Percentiles rank a stretch among this genome's conserved stretches.
Evolutionary conservation across 805 yeast species (phyloP).

Genomic region (Saccharomycopsis babjevae): DNA sequence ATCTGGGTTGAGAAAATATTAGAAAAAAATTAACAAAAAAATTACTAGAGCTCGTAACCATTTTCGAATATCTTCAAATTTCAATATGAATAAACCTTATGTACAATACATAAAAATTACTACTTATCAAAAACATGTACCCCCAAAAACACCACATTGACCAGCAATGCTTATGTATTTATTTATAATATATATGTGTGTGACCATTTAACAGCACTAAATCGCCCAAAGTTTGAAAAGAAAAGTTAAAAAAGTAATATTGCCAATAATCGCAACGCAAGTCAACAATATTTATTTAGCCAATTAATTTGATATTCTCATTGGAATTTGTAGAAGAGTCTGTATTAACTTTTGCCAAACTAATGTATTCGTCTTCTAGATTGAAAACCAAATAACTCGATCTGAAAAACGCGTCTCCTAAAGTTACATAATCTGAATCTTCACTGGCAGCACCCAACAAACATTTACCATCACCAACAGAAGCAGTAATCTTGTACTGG

Average conservation of each 20-base stretch:
- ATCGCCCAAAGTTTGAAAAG: background rate
- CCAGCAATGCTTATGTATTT: background rate
- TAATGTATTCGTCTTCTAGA: conserved; percentile 33
- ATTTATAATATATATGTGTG: background rate
- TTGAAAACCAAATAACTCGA: conserved; percentile 47
- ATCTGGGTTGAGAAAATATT: background rate
- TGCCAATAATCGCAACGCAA: background rate
- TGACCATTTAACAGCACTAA: background rate
- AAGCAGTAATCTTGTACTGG: conserved; percentile 7
- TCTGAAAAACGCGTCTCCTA: conserved; percentile 48
- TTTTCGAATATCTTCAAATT: background rate
- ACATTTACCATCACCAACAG: background rate
- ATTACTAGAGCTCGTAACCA: background rate
- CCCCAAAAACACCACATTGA: background rate
- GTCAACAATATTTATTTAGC: background rate
- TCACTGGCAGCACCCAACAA: conserved; percentile 5
- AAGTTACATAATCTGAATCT: conserved; percentile 25
- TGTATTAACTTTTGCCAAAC: conserved; percentile 33
- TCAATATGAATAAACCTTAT: background rate
- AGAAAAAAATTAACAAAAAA: background rate
- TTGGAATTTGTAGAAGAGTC: background rate
- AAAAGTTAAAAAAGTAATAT: background rate
- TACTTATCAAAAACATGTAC: background rate
- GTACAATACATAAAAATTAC: too few relatives aligned
- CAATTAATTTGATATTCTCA: background rate